Evolutionary conservation across 805 yeast species (phyloP).

Genomic region (Candida gorgasii): DNA sequence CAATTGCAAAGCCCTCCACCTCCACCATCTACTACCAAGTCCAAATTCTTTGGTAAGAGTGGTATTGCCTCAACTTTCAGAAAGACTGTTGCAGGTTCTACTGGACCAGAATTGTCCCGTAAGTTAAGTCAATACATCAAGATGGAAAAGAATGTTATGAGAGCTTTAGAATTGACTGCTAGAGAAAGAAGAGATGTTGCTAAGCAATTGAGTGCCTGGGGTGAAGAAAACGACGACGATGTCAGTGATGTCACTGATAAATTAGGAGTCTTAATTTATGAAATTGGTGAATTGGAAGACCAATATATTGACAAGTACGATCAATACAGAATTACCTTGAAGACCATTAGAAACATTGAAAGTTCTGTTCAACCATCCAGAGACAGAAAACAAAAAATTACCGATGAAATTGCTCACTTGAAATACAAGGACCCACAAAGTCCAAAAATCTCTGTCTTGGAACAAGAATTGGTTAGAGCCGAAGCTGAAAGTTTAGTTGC

Average conservation of each 20-base stretch:
- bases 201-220: constrained; percentile 81
- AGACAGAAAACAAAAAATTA: constrained; percentile 81
- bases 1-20: constrained; percentile 94
- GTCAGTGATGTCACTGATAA: constrained; percentile 86
- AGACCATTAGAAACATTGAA: constrained; percentile 81
- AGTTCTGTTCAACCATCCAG: constrained; percentile 86
- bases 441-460: constrained; percentile 76
- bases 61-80: constrained; percentile 60
- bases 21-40: constrained; percentile 88
- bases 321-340: constrained; percentile 80
- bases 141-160: constrained; percentile 79
- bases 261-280: constrained; percentile 78
- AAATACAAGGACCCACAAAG: constrained; percentile 86
- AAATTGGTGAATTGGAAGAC: constrained; percentile 84
- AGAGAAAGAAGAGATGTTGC: constrained; percentile 81
- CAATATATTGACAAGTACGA: constrained; percentile 85
- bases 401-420: constrained; percentile 80
- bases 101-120: constrained; percentile 79
- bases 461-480: constrained; percentile 88
- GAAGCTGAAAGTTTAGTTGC: constrained; percentile 92
- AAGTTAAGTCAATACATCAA: constrained; percentile 73
- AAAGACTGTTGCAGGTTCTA: constrained; percentile 72
- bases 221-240: constrained; percentile 83
- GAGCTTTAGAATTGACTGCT: constrained; percentile 75
- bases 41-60: constrained; percentile 88